These are phyloP conservation scores for Stentor coeruleus DNA, from an alignment of 73 alveolate genomes.

Conservation along the genomic window DNA sequence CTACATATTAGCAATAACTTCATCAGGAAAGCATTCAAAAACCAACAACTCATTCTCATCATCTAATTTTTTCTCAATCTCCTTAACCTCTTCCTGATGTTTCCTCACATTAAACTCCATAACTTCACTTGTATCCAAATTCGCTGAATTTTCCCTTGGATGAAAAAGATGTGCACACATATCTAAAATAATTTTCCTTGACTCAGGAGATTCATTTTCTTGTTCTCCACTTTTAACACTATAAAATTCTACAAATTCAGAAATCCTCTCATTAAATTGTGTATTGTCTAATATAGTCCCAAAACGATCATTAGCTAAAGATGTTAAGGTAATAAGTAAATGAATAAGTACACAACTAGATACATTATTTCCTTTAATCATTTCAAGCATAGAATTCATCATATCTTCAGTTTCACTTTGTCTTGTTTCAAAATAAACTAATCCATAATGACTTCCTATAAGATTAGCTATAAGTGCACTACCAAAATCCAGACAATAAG, in stretches of 20 bases:
- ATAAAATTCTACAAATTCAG: slow-evolving; percentile 12
- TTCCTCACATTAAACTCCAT: slow-evolving; percentile 15
- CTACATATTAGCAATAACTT: slow-evolving; percentile 8
- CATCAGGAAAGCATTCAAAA: slow-evolving; percentile 24
- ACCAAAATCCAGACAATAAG: slow-evolving; percentile 6
- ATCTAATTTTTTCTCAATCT: slow-evolving; percentile 11
- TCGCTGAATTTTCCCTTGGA: slow-evolving; percentile 10
- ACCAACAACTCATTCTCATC: slow-evolving; percentile 16
- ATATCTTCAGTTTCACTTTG: neutral
- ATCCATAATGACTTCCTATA: neutral
- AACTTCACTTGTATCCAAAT: slow-evolving; percentile 22
- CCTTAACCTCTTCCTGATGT: slow-evolving; percentile 24
- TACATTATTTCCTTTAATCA: neutral
- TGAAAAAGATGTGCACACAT: slow-evolving; percentile 25
- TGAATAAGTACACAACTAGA: slow-evolving; percentile 17
- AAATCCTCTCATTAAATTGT: slow-evolving; percentile 4
- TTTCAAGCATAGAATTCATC: neutral
- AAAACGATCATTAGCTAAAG: slow-evolving; percentile 24
- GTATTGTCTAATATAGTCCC: neutral
- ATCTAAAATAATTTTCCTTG: slow-evolving; percentile 4
- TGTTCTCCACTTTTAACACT: slow-evolving; percentile 1
- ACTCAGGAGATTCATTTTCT: slow-evolving; percentile 13
- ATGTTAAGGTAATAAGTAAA: neutral
- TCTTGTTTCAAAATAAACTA: neutral
- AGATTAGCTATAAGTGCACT: neutral